Conservation (phyloP, 2,329 filamentous ascomycete genomes). For the Trichoderma simmonsii region DNA sequence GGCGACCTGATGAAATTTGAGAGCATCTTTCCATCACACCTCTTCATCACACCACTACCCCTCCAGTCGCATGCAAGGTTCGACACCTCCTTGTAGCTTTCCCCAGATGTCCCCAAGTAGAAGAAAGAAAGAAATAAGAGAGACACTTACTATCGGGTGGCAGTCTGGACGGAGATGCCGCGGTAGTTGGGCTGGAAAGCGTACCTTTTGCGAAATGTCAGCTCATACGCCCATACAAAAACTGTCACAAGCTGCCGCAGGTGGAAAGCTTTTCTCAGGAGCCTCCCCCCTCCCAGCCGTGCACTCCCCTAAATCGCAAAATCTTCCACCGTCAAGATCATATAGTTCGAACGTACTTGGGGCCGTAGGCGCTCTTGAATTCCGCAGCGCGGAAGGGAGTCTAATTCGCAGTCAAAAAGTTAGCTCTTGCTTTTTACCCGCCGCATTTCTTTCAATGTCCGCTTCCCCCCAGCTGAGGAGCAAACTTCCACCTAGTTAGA, state of each 20-base stretch:
- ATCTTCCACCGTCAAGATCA: background rate
- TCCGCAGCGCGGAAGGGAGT: conserved; percentile 44
- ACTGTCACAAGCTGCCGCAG: background rate
- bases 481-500: background rate
- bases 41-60: background rate
- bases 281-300: background rate
- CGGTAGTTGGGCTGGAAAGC: conserved; percentile 53
- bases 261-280: conserved; percentile 28
- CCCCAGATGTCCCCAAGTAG: background rate
- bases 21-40: background rate
- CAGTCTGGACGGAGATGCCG: conserved; percentile 44
- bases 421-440: conserved; percentile 26
- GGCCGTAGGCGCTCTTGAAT: conserved; percentile 63
- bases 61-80: background rate
- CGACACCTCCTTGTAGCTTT: background rate
- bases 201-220: conserved; percentile 47
- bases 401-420: conserved; percentile 34
- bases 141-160: conserved; percentile 51
- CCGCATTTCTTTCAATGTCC: background rate
- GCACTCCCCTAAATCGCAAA: background rate
- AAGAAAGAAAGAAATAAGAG: background rate
- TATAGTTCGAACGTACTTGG: conserved; percentile 51
- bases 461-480: background rate
- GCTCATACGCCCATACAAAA: background rate
- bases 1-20: background rate